Conservation (phyloP, 2,329 filamentous ascomycete genomes). For the Stagonosporopsis chrysanthemi region DNA sequence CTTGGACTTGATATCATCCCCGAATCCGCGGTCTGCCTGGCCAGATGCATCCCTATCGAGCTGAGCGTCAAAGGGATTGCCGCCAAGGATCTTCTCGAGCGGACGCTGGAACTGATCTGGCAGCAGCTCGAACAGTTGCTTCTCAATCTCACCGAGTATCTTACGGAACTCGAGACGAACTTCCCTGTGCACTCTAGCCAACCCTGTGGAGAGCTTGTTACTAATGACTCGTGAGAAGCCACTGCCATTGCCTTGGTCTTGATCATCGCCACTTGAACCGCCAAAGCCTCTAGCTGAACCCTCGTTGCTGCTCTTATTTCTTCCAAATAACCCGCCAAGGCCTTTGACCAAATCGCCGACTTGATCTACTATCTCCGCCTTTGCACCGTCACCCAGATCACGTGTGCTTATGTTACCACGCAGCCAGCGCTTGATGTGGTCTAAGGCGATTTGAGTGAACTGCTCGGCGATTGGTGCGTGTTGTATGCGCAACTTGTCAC, state of each 20-base stretch:
- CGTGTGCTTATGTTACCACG: constrained; percentile 42
- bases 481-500: constrained; percentile 36
- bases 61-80: constrained; percentile 41
- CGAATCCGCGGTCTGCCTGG: constrained; percentile 35
- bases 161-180: constrained; percentile 42
- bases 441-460: constrained; percentile 39
- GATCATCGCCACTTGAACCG: constrained; percentile 21
- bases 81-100: constrained; percentile 40
- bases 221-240: constrained; percentile 40
- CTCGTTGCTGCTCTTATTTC: constrained; percentile 28
- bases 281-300: constrained; percentile 30
- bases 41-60: constrained; percentile 37
- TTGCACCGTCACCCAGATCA: constrained; percentile 40
- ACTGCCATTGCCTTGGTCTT: constrained; percentile 25
- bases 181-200: constrained; percentile 41
- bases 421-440: constrained; percentile 44
- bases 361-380: constrained; percentile 40
- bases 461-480: constrained; percentile 40
- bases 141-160: constrained; percentile 39
- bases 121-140: constrained; percentile 39
- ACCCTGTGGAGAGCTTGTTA: constrained; percentile 41
- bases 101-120: constrained; percentile 41
- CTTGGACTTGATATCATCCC: constrained; percentile 40
- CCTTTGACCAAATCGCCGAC: constrained; percentile 40
- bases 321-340: constrained; percentile 36